A percentile compares a stretch with the other conserved stretches of the same genome.
phyloP scores from a whole-genome alignment of 352 stramenopile species.

The Globisporangium okanoganense region DNA sequence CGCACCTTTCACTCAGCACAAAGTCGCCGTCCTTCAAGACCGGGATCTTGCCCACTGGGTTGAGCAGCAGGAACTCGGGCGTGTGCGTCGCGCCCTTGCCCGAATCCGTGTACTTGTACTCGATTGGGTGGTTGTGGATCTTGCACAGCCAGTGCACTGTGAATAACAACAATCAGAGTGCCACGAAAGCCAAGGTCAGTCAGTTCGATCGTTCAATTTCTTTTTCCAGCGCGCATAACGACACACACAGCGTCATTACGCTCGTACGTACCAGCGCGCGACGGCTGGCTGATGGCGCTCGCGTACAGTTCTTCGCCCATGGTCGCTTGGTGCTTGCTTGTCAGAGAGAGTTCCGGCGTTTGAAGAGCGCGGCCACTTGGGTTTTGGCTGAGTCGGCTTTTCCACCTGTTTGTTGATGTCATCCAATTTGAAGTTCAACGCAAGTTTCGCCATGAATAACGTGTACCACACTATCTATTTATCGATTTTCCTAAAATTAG shows the following conservation, averaged over 20 bases:
- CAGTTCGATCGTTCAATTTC: neutral
- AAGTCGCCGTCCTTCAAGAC: constrained; percentile 69
- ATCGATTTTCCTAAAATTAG: neutral
- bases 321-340: neutral
- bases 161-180: neutral
- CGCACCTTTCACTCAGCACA: constrained; percentile 57
- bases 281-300: constrained; percentile 59
- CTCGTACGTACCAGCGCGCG: constrained; percentile 37
- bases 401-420: constrained; percentile 11
- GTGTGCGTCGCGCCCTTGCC: constrained; percentile 49
- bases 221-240: neutral
- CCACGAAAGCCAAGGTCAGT: neutral
- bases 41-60: constrained; percentile 63
- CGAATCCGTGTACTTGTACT: constrained; percentile 53
- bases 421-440: constrained; percentile 10
- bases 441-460: neutral
- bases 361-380: neutral
- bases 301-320: constrained; percentile 57
- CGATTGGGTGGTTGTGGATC: constrained; percentile 55
- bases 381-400: neutral
- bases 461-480: neutral
- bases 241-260: neutral
- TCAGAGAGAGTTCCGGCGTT: neutral
- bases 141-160: constrained; percentile 71
- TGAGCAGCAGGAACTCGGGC: constrained; percentile 47